Evolutionary conservation across 164 flowering plant genomes (phyloP), one percentile per base, ranked within the genome.

Genomic region (Saururus chinensis): DNA sequence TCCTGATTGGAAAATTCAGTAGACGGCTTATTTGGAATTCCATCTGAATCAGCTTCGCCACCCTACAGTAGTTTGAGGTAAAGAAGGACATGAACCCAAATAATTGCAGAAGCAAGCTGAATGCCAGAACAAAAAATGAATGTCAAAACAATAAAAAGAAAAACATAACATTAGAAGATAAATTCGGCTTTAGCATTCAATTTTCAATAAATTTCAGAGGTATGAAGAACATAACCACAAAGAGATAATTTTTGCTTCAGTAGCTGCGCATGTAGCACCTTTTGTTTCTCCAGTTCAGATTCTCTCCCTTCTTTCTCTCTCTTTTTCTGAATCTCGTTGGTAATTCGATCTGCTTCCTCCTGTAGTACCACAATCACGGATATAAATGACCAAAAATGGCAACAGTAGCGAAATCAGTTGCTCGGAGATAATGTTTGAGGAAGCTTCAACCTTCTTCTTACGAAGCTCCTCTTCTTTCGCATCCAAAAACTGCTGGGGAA

Each of bases 61-160:
- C 83, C 97, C 99, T 93, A 93, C 99, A 90, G 96, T 78, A 90
- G 95, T 88, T 85, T 84, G 95, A 88, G 92, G 99, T 83, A 93
- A 92, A 86, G 74, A 75, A 75, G 95, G 96, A 87, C 80, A 90
- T 93, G 95, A 90, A 87, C 96, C 95, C 87, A 90, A 90, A 93
- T 84, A 85, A 90, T 88, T 88, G 97, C 89, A 89, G 96, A 92
- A 89, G 86, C 85, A 81, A 83, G 95, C 96, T 93, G 97, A 93
- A 77, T 69, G 74, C 76, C 85, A 82, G 77, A 73, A 83, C 74
- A 73, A 83, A 80, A 77, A 68, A 69, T 51, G 60, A 52, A 74
- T 79, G 88, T 85, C 80, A 88, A 84, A 74, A 75, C 63, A 71
- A 75, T 77, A 82, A 65, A 67, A 45, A 12, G 49, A 45, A 45